These are phyloP conservation scores for Aspergillus niger DNA, from an alignment of 2,329 filamentous ascomycete species.

Conservation along the genomic window DNA sequence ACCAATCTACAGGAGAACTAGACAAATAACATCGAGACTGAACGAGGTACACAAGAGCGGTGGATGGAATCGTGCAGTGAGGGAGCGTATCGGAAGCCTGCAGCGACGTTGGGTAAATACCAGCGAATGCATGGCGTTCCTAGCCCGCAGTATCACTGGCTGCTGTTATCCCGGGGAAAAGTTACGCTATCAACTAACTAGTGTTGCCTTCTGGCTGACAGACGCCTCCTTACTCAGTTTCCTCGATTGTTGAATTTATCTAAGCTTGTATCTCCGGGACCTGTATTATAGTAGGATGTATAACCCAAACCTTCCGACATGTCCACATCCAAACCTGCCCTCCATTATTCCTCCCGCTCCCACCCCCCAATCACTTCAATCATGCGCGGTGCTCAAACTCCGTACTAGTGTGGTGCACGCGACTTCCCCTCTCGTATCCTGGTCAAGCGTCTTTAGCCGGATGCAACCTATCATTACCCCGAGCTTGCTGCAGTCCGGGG, in stretches of 20 bases:
- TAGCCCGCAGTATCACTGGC: neutral
- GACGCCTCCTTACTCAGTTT: too few species aligned
- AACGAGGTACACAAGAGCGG: neutral
- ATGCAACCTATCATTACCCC: neutral
- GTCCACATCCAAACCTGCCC: neutral
- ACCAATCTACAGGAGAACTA: neutral
- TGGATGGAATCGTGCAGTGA: neutral
- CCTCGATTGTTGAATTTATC: neutral
- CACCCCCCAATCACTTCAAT: neutral
- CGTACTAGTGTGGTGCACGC: neutral
- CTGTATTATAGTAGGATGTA: neutral
- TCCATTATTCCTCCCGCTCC: neutral
- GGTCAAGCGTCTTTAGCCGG: neutral
- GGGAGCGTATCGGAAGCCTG: neutral
- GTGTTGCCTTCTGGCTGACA: neutral
- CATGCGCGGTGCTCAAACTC: neutral
- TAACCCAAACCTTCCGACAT: neutral
- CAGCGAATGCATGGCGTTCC: neutral
- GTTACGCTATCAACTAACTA: neutral
- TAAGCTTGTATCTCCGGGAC: neutral
- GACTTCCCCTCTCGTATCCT: neutral
- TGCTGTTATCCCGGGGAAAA: neutral
- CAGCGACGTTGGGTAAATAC: neutral
- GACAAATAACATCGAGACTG: neutral
- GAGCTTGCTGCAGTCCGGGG: neutral